Evolutionary conservation across 441 rosid genomes (phyloP).

Genomic region (Rhodomyrtus psidioides): DNA sequence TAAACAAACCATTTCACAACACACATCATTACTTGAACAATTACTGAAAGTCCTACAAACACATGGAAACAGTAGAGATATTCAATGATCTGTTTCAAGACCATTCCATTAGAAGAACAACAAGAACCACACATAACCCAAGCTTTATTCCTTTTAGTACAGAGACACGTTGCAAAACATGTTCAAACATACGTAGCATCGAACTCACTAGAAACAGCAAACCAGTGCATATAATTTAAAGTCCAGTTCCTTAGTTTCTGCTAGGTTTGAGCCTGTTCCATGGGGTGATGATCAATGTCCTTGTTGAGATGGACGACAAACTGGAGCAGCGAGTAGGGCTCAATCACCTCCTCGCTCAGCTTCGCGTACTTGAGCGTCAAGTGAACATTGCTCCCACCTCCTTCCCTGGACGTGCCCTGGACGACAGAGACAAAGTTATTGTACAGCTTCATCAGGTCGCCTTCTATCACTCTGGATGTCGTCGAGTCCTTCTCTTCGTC

Average conservation of each 20-base stretch:
- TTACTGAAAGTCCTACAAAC: not conserved
- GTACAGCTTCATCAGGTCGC: constrained; percentile 21
- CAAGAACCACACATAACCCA: not conserved
- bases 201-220: not conserved
- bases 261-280: not conserved
- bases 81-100: not conserved
- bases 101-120: not conserved
- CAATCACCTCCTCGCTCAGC: constrained; percentile 11
- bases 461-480: constrained; percentile 13
- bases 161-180: not conserved
- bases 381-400: constrained; percentile 6
- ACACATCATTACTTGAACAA: not conserved
- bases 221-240: not conserved
- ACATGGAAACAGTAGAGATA: not conserved
- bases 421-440: constrained; percentile 6
- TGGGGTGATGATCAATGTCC: not conserved
- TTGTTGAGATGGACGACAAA: not conserved
- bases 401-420: constrained; percentile 6
- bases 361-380: constrained; percentile 18
- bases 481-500: constrained; percentile 14
- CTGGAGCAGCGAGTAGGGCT: constrained; percentile 9
- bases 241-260: not conserved
- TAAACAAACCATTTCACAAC: not conserved
- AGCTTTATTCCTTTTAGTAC: not conserved
- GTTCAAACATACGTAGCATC: not conserved